Conservation (phyloP, 192 early-diverging fungal species). For the Coemansia guatemalensis region DNA sequence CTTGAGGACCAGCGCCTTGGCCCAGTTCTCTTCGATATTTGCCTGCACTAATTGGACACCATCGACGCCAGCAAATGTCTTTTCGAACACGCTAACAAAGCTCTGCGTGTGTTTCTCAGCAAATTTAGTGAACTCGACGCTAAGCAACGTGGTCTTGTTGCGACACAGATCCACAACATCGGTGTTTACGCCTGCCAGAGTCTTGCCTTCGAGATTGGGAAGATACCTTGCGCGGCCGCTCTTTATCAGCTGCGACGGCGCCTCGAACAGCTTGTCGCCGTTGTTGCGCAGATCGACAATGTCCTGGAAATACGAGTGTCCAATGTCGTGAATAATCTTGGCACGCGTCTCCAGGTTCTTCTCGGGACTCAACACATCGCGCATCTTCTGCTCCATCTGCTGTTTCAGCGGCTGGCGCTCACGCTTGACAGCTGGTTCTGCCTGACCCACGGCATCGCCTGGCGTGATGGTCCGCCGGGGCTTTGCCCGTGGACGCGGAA, state of each 20-base stretch:
- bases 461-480: constrained; percentile 48
- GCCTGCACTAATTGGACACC: constrained; percentile 44
- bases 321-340: constrained; percentile 47
- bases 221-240: constrained; percentile 34
- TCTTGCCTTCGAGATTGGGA: constrained; percentile 48
- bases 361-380: constrained; percentile 47
- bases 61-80: constrained; percentile 15
- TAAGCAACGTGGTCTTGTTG: constrained; percentile 42
- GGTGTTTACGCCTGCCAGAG: constrained; percentile 18
- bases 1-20: constrained; percentile 44
- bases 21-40: constrained; percentile 55
- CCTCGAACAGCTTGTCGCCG: constrained; percentile 53
- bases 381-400: constrained; percentile 31
- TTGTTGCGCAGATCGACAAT: constrained; percentile 53
- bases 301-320: constrained; percentile 53
- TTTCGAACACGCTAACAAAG: constrained; percentile 37
- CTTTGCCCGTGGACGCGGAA: constrained; percentile 46
- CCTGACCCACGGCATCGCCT: constrained; percentile 49
- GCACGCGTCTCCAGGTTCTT: constrained; percentile 53
- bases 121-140: constrained; percentile 52
- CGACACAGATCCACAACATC: constrained; percentile 33
- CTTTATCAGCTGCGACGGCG: constrained; percentile 38
- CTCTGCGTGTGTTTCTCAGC: constrained; percentile 48
- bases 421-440: constrained; percentile 23
- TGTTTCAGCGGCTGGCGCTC: constrained; percentile 18